Conservation (phyloP, 352 stramenopile species). For the Phytophthora palmivora region DNA sequence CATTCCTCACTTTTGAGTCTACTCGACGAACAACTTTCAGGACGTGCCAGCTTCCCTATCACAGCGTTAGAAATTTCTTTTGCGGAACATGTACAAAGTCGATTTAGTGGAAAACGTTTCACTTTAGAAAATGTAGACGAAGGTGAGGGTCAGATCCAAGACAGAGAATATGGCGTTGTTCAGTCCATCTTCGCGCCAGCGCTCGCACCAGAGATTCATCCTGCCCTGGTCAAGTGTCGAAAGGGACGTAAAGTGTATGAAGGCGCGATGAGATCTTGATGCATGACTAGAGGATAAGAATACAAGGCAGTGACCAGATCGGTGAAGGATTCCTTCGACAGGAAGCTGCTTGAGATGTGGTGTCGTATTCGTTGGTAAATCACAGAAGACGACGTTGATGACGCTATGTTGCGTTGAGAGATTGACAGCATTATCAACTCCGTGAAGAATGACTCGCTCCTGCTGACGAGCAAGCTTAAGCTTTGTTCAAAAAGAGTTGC, state of each 20-base stretch:
- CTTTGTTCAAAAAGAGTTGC: slow-evolving; percentile 20
- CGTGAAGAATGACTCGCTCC: slow-evolving; percentile 17
- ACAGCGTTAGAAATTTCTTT: background rate
- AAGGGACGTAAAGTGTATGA: slow-evolving; percentile 6
- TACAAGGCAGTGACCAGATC: background rate
- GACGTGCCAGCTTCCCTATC: slow-evolving; percentile 19
- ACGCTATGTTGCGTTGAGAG: slow-evolving; percentile 1
- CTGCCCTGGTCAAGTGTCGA: slow-evolving; percentile 11
- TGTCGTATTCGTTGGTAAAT: slow-evolving; percentile 6
- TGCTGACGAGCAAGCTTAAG: slow-evolving; percentile 19
- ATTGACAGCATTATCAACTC: too few relatives aligned
- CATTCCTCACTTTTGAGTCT: slow-evolving; percentile 11
- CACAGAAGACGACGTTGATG: slow-evolving; percentile 1
- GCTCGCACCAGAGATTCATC: slow-evolving; percentile 3
- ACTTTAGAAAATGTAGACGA: slow-evolving; percentile 13
- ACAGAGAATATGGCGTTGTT: background rate
- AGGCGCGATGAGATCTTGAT: slow-evolving; percentile 10
- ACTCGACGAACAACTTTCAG: slow-evolving; percentile 12
- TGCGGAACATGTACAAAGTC: slow-evolving; percentile 19
- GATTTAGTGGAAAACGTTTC: slow-evolving; percentile 20
- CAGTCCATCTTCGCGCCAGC: slow-evolving; percentile 11
- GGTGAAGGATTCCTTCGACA: slow-evolving; percentile 8
- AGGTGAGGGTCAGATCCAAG: background rate
- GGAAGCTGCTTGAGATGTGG: slow-evolving; percentile 9
- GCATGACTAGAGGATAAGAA: background rate